Conservation (phyloP, 2,329 filamentous ascomycete genomes). For the Arthrobotrys megalospora region DNA sequence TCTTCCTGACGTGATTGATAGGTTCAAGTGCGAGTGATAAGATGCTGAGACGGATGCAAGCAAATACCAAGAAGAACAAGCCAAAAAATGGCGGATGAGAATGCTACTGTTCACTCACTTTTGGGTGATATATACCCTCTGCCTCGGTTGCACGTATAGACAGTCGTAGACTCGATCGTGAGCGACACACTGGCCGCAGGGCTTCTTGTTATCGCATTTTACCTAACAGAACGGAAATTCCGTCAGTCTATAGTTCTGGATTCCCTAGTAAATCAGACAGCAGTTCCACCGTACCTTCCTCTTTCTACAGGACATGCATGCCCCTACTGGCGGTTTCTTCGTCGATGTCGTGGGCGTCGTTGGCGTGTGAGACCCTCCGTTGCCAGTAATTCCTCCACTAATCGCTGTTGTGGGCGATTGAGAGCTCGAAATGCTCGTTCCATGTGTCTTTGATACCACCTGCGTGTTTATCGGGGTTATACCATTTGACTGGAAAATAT, state of each 20-base stretch:
- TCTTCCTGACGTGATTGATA: constrained; percentile 15
- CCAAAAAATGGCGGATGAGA: constrained; percentile 8
- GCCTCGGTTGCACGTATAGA: constrained; percentile 57
- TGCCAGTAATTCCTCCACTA: constrained; percentile 29
- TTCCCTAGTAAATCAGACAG: constrained; percentile 1
- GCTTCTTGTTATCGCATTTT: constrained; percentile 61
- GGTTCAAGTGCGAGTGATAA: constrained; percentile 35
- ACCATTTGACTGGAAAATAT: constrained; percentile 54
- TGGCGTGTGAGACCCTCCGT: constrained; percentile 48
- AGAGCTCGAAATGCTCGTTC: constrained; percentile 42
- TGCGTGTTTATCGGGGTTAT: constrained; percentile 59
- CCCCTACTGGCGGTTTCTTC: constrained; percentile 56
- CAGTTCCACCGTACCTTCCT: constrained; percentile 47
- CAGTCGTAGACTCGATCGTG: constrained; percentile 59
- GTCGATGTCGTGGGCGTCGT: constrained; percentile 52
- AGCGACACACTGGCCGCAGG: constrained; percentile 56
- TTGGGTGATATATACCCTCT: constrained; percentile 60
- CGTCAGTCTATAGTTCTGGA: constrained; percentile 27
- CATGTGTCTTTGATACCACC: constrained; percentile 37
- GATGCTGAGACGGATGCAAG: constrained; percentile 46
- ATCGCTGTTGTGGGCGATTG: constrained; percentile 54
- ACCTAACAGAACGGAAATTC: constrained; percentile 29
- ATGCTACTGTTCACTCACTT: constrained; percentile 46
- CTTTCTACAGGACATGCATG: constrained; percentile 60
- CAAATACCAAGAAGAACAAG: constrained; percentile 28